Evolutionary conservation across 2,329 filamentous ascomycete species (phyloP).

Genomic region (Elsinoe perseae): DNA sequence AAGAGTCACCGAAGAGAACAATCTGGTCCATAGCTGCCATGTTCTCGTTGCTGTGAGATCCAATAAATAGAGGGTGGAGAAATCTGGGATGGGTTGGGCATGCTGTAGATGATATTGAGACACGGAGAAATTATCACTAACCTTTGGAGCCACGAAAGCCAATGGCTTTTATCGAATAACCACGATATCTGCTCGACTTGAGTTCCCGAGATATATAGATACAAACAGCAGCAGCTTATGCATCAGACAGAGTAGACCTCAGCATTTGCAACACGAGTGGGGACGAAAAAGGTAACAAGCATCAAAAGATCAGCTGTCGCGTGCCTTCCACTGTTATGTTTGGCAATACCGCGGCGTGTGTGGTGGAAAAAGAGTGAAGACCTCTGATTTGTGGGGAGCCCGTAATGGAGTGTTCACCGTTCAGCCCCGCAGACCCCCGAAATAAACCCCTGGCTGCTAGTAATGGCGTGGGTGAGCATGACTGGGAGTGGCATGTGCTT

Average conservation of each 20-base stretch:
- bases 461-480: not conserved
- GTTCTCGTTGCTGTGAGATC: not conserved
- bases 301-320: not conserved
- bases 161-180: not conserved
- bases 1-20: conserved; percentile 83
- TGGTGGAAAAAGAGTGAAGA: not conserved
- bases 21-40: conserved; percentile 42
- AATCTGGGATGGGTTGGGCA: not conserved
- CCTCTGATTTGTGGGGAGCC: conserved; percentile 2
- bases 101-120: not conserved
- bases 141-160: conserved; percentile 4
- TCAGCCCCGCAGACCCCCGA: not conserved
- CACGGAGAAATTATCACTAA: conserved; percentile 12
- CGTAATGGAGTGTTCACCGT: conserved; percentile 1
- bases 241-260: too few relatives aligned
- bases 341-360: not conserved
- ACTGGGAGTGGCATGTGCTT: not conserved
- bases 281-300: not conserved
- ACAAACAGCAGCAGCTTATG: too few relatives aligned
- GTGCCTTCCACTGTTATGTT: not conserved
- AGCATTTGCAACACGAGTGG: not conserved
- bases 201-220: too few relatives aligned
- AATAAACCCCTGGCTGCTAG: not conserved
- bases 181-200: not conserved
- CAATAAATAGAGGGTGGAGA: not conserved